phyloP scores from a whole-genome alignment of 2,329 filamentous ascomycete species.

The Cladophialophora exuberans region DNA sequence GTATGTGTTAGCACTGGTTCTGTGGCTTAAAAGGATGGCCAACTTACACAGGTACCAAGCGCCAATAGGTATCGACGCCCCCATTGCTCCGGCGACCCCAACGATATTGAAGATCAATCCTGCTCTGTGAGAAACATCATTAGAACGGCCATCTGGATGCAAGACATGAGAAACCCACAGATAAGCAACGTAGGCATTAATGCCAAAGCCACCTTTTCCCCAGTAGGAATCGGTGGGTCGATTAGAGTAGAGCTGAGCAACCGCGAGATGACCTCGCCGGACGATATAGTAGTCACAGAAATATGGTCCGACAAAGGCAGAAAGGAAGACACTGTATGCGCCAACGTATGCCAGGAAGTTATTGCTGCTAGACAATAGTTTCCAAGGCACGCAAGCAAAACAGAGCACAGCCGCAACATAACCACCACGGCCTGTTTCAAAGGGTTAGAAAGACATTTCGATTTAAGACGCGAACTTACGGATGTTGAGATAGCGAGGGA shows the following conservation, averaged over 20 bases:
- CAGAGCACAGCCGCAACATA: slow-evolving; percentile 82
- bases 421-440: slow-evolving; percentile 37
- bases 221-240: slow-evolving; percentile 67
- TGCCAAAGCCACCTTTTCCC: slow-evolving; percentile 77
- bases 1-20: too few species aligned
- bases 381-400: slow-evolving; percentile 81
- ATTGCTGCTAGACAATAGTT: slow-evolving; percentile 73
- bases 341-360: slow-evolving; percentile 87
- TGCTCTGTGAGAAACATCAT: slow-evolving; percentile 53
- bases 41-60: slow-evolving; percentile 12
- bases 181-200: slow-evolving; percentile 66
- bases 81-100: slow-evolving; percentile 82
- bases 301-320: slow-evolving; percentile 89
- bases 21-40: neutral
- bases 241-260: slow-evolving; percentile 75
- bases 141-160: neutral
- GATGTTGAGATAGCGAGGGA: slow-evolving; percentile 27
- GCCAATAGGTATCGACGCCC: slow-evolving; percentile 41
- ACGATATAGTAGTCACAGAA: slow-evolving; percentile 84
- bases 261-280: slow-evolving; percentile 76
- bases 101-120: slow-evolving; percentile 89
- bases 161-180: slow-evolving; percentile 9
- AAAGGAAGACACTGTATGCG: slow-evolving; percentile 91
- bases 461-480: too few species aligned
- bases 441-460: slow-evolving; percentile 1